Evolutionary conservation across 1,139 yeast species (phyloP), one percentile per base, ranked within the genome.

Genomic region (Taphrina deformans): DNA sequence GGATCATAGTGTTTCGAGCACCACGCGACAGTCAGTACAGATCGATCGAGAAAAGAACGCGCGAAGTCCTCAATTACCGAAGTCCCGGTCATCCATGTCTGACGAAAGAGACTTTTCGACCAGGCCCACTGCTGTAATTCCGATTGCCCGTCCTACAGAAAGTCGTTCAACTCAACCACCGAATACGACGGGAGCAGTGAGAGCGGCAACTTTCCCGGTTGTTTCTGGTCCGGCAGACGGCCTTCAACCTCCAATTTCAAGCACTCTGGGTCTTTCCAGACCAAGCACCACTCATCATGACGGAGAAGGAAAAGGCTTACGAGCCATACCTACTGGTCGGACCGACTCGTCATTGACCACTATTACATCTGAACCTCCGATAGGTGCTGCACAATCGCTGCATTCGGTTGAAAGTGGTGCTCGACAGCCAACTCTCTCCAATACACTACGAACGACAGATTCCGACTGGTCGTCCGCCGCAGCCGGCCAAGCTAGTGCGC

Each of bases 71-170:
- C 44, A 31, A 29, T 16, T 33, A 6, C 44, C 55, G 14, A 51
- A 51, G 18, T 55, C 46, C 10, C 33, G 59, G 18, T 24, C 50
- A 9, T 55, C 59, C 50, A 41, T 40, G 14, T 55, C 59, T 14
- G 59, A 55, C 10, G 59, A 55, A n/a, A 16, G 50, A 16, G 59
- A 52, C n/a, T 38, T 52, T 16, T 18, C 24, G 29, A 14, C 38
- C 38, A 50, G 16, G 26, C 55, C 55, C 14, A 16, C 33, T 7
- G 14, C 48, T 23, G 53, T 27, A 12, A 48, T 26, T 12, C 5
- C 53, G 16, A 6, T 2, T 21, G 9, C 50, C 3, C 50, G 50
- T 6, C 5, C 21, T 14, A 14, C 38, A 48, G 35, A 27, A 14
- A 12, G 4, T 10, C 7, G 35, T 14, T n/a, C 35, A 6, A 24